Base-by-base conservation (phyloP, 768 basidiomycete genomes). In the Boletus pseudopeckii region DNA sequence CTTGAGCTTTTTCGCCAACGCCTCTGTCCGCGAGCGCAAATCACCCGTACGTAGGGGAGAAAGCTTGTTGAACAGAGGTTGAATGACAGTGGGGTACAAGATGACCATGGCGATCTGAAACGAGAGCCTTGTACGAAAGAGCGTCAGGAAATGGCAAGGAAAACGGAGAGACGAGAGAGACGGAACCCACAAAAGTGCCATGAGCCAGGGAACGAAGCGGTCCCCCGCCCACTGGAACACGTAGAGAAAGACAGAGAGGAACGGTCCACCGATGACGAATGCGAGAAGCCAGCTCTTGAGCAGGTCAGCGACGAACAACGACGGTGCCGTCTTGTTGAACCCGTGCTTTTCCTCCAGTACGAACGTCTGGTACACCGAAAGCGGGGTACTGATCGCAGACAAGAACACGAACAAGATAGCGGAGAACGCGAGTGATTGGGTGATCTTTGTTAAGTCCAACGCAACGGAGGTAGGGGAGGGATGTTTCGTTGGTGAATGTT, bases 31-130 rank as follows among this genome's bases (percentile, higher is more conserved):
- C 7, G 71, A 74, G 22, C 92, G 85, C 7, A 98, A 75, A 20
- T 90, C 86, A 32, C 92, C 90, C 14, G 80, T 75, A 0, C 81
- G 75, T 6, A 99, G 80, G 3, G 92, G 91, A 2, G 93, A 92
- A 42, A 98, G 83, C 71, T 92, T 98, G 80, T 99, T 98, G 82
- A 98, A 98, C 52, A 98, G 73, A 0, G 97, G 97, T 62, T 95
- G 93, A 61, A 99, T 93, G 67, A 93, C 75, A 37, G 83, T 88
- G 3, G 91, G 90, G 72, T 90, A 90, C 50, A 92, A 64, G 56
- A 92, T 72, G 55, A 90, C 87, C 83, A 98, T 88, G 64, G 82
- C 73, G 38, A 98, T 69, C 67, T 94, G 92, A 78, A 98, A 88
- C 5, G 76, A 69, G 51, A 97, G 74, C 67, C 94, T 93, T 32